A percentile compares a stretch with the other conserved stretches of the same genome.
Evolutionary conservation across 2,329 filamentous ascomycete genomes (phyloP).

Genomic region (Trichoderma koningiopsis): DNA sequence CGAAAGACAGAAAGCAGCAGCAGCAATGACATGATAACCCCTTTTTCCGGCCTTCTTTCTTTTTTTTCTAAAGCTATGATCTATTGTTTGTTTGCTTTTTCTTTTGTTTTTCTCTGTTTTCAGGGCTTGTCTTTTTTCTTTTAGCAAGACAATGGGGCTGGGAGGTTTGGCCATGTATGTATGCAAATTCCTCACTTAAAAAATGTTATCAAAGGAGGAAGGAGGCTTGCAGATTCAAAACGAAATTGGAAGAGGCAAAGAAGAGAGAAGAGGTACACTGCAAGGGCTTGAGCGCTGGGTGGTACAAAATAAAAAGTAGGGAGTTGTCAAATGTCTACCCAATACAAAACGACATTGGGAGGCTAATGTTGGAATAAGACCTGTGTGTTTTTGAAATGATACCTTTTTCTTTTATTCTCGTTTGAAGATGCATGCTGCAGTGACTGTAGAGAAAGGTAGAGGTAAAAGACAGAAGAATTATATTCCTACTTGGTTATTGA

Average conservation of each 20-base stretch:
- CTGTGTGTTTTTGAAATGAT: constrained; percentile 22
- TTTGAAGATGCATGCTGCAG: neutral
- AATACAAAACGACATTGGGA: constrained; percentile 10
- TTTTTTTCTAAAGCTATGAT: constrained; percentile 10
- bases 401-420: neutral
- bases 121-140: neutral
- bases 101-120: neutral
- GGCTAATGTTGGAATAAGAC: constrained; percentile 25
- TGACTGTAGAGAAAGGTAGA: neutral
- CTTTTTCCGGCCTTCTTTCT: neutral
- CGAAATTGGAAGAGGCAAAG: neutral
- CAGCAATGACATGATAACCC: neutral
- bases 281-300: constrained; percentile 8
- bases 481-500: neutral
- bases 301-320: constrained; percentile 25
- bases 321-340: constrained; percentile 9
- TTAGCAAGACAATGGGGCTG: neutral
- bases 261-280: neutral
- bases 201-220: neutral
- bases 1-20: neutral
- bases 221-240: neutral
- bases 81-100: neutral
- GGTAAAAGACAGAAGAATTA: neutral
- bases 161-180: neutral
- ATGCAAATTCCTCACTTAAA: neutral